phyloP scores from a whole-genome alignment of 805 yeast species.

The Blastobotrys terrestris region DNA sequence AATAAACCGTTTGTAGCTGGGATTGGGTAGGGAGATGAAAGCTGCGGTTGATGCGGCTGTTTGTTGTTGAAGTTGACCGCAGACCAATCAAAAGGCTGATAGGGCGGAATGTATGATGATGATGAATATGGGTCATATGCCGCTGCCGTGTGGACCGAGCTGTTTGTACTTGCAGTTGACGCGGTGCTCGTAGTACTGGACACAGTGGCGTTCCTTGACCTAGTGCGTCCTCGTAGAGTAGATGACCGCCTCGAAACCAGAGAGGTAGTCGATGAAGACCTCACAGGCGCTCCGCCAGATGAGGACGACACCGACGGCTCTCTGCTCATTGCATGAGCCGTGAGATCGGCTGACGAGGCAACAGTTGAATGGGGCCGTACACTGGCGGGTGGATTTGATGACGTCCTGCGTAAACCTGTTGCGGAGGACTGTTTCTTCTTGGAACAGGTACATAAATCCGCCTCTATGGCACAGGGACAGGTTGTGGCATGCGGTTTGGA shows the following conservation, averaged over 20 bases:
- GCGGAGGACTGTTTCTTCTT: slow-evolving; percentile 12
- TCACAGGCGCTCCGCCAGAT: neutral
- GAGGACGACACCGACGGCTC: neutral
- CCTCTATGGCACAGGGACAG: slow-evolving; percentile 21
- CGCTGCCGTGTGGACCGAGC: neutral
- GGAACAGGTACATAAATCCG: slow-evolving; percentile 19
- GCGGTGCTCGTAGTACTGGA: neutral
- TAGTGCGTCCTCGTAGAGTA: neutral
- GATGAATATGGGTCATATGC: neutral
- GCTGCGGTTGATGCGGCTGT: too few species aligned
- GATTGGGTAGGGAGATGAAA: neutral
- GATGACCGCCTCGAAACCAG: neutral
- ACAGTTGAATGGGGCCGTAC: neutral
- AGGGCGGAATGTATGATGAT: neutral
- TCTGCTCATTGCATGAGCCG: neutral
- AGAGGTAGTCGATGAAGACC: neutral
- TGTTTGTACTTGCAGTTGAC: neutral
- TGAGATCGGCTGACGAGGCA: neutral
- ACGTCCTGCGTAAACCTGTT: slow-evolving; percentile 1
- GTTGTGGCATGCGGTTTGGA: slow-evolving; percentile 12
- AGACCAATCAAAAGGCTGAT: neutral
- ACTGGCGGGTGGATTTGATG: slow-evolving; percentile 4
- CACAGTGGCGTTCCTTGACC: neutral
- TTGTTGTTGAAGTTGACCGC: neutral
- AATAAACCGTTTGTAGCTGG: neutral